These are phyloP conservation scores for Hypoxylon sp. DNA, from an alignment of 2,329 filamentous ascomycete genomes.

Conservation along the genomic window DNA sequence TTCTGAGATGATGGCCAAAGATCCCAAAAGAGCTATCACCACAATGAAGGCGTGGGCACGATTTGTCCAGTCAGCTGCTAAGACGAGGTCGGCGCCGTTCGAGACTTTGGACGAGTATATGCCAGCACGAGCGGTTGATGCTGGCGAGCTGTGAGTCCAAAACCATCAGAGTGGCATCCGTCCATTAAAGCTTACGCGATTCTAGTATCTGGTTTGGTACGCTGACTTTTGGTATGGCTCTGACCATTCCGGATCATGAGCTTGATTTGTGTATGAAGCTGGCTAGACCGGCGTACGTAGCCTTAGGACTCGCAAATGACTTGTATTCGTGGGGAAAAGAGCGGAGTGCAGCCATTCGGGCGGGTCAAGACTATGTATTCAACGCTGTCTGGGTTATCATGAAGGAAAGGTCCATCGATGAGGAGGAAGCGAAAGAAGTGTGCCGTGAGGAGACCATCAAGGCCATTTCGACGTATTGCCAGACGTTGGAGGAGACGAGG, in stretches of 20 bases:
- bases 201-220: slow-evolving; percentile 21
- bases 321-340: slow-evolving; percentile 19
- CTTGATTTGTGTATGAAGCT: slow-evolving; percentile 18
- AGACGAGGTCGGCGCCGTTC: slow-evolving; percentile 10
- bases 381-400: slow-evolving; percentile 20
- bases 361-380: slow-evolving; percentile 17
- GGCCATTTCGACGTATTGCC: slow-evolving; percentile 14
- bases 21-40: slow-evolving; percentile 12
- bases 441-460: slow-evolving; percentile 15
- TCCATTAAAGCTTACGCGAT: background rate
- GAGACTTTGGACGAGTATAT: slow-evolving; percentile 14
- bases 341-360: slow-evolving; percentile 2
- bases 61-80: slow-evolving; percentile 15
- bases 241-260: slow-evolving; percentile 17
- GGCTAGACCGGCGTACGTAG: slow-evolving; percentile 18
- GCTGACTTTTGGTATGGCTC: slow-evolving; percentile 11
- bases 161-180: background rate
- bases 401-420: slow-evolving; percentile 13
- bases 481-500: slow-evolving; percentile 14
- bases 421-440: slow-evolving; percentile 13
- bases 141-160: slow-evolving; percentile 10
- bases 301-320: slow-evolving; percentile 11
- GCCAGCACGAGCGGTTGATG: slow-evolving; percentile 18
- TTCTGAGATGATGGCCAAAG: slow-evolving; percentile 23
- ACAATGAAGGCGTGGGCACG: slow-evolving; percentile 19